These are phyloP conservation scores for Vigna hirtella DNA, from an alignment of 306 rosid genomes.

Conservation along the genomic window DNA sequence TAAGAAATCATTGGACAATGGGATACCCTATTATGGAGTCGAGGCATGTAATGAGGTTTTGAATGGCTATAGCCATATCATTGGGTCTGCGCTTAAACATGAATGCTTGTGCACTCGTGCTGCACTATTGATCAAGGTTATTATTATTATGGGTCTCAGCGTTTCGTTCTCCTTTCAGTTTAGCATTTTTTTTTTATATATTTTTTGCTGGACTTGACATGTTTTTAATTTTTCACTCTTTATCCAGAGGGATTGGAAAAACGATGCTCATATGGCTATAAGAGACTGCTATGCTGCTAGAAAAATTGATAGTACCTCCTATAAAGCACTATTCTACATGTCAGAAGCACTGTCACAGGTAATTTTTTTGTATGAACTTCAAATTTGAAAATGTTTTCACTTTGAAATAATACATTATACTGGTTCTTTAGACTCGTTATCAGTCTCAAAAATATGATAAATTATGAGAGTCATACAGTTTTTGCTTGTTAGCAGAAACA, in stretches of 20 bases:
- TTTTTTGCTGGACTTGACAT: conserved; percentile 26
- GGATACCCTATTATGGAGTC: conserved; percentile 65
- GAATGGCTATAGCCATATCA: conserved; percentile 63
- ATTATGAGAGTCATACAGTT: neutral
- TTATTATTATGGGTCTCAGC: conserved; percentile 33
- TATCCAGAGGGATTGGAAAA: conserved; percentile 95
- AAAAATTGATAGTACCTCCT: conserved; percentile 65
- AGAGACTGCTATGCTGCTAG: conserved; percentile 88
- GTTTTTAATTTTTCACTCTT: conserved; percentile 23
- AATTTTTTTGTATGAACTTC: conserved; percentile 41
- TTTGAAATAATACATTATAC: conserved; percentile 10
- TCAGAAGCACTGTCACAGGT: conserved; percentile 97
- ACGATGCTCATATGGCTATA: conserved; percentile 89
- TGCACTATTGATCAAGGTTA: conserved; percentile 83
- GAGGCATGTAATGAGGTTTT: conserved; percentile 92
- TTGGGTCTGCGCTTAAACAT: conserved; percentile 61
- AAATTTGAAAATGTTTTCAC: conserved; percentile 24
- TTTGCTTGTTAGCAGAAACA: conserved; percentile 2
- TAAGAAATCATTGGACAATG: conserved; percentile 63
- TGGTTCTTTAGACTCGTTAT: conserved; percentile 18
- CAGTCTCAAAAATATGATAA: neutral
- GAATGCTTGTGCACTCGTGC: conserved; percentile 83
- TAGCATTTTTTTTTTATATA: neutral
- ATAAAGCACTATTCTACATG: conserved; percentile 69
- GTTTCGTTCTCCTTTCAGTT: conserved; percentile 23